These are phyloP conservation scores for Sodiomyces alkalinus DNA, from an alignment of 2,329 filamentous ascomycete species.

Conservation along the genomic window DNA sequence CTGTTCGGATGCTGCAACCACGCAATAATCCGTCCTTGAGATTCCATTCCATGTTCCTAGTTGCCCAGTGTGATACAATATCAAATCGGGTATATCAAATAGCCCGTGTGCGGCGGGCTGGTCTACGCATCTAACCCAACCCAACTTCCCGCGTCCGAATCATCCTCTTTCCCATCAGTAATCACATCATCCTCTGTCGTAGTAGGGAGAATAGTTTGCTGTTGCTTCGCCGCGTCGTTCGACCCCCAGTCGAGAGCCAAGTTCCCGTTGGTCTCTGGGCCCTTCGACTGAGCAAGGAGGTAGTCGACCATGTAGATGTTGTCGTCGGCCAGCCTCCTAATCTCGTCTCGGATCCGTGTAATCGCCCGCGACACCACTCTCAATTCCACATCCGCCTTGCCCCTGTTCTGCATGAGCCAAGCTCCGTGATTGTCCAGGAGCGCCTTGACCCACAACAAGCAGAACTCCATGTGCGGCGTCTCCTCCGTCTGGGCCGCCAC, in stretches of 20 bases:
- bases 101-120: too few species aligned
- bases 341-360: conserved; percentile 63
- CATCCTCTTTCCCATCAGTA: conserved; percentile 17
- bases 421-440: conserved; percentile 69
- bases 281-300: conserved; percentile 35
- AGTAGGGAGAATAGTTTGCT: too few species aligned
- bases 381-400: conserved; percentile 69
- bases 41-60: too few species aligned
- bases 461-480: conserved; percentile 88
- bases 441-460: conserved; percentile 81
- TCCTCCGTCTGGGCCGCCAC: conserved; percentile 79
- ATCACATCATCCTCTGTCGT: too few species aligned
- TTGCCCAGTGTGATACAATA: too few species aligned
- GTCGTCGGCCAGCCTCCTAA: conserved; percentile 70
- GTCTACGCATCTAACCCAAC: conserved; percentile 25
- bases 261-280: conserved; percentile 8
- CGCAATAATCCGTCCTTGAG: too few species aligned
- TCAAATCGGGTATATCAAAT: too few species aligned
- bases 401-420: conserved; percentile 68
- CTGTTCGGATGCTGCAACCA: too few species aligned
- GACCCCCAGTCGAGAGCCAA: conserved; percentile 10
- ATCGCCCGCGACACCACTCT: conserved; percentile 71
- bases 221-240: conserved; percentile 4
- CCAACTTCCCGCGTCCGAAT: conserved; percentile 28
- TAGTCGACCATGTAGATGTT: conserved; percentile 87